Evolutionary conservation across 345 rosid species (phyloP).

Genomic region (Salix caprea): DNA sequence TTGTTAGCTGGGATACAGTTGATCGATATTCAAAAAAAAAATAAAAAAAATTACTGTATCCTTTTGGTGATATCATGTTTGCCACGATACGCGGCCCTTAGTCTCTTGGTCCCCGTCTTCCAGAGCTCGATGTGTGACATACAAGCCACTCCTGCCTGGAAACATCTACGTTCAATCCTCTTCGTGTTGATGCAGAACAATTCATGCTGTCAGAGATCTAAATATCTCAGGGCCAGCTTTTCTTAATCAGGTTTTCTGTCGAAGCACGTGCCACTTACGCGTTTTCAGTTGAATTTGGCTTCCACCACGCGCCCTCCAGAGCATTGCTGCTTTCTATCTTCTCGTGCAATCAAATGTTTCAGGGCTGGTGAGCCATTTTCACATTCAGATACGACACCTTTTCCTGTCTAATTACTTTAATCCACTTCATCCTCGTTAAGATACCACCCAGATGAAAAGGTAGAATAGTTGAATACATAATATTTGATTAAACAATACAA

Average conservation of each 20-base stretch:
- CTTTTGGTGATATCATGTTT: neutral
- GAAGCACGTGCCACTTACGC: slow-evolving; percentile 22
- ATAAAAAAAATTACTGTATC: neutral
- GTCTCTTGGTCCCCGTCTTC: neutral
- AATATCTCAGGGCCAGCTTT: neutral
- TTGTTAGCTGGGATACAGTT: neutral
- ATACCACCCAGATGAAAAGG: neutral
- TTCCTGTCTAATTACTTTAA: too few species aligned
- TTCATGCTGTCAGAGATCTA: neutral
- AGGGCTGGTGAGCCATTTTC: neutral
- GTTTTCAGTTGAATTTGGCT: slow-evolving; percentile 9
- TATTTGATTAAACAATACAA: too few species aligned
- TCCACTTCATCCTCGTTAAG: neutral
- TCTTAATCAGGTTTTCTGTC: neutral
- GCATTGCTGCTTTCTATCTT: neutral
- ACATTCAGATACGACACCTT: neutral
- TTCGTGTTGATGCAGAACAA: neutral
- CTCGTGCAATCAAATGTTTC: neutral
- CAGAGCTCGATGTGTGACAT: neutral
- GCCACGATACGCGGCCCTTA: neutral
- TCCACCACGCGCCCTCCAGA: slow-evolving; percentile 5
- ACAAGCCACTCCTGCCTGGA: neutral
- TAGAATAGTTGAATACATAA: neutral
- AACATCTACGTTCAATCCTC: neutral
- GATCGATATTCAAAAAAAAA: neutral